phyloP scores from a whole-genome alignment of 2,329 filamentous ascomycete genomes.

The Botrytis hyacinthi region DNA sequence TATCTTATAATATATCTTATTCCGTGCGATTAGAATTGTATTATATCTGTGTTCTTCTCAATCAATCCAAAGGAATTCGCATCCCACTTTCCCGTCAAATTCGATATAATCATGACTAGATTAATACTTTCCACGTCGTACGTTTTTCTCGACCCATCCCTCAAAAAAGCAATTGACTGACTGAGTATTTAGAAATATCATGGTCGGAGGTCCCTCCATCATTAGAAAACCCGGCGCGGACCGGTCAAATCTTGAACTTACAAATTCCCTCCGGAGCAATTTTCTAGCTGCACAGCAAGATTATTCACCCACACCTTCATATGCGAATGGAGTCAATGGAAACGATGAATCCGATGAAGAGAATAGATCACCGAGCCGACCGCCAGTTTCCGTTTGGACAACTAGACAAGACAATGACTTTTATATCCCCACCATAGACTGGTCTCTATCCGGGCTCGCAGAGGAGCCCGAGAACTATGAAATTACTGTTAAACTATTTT shows the following conservation, averaged over 20 bases:
- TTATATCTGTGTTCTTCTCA: neutral
- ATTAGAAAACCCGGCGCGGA: constrained; percentile 74
- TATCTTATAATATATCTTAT: neutral
- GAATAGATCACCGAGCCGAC: constrained; percentile 31
- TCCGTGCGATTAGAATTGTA: neutral
- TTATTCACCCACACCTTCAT: constrained; percentile 43
- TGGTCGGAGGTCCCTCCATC: constrained; percentile 79
- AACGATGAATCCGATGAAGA: constrained; percentile 38
- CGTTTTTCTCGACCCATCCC: constrained; percentile 39
- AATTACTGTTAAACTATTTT: constrained; percentile 94
- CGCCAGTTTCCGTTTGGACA: constrained; percentile 61
- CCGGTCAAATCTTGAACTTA: constrained; percentile 91
- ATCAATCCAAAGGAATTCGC: neutral
- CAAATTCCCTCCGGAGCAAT: constrained; percentile 81
- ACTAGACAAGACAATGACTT: constrained; percentile 57
- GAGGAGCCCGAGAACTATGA: constrained; percentile 87
- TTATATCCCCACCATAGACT: constrained; percentile 77
- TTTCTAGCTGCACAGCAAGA: constrained; percentile 72
- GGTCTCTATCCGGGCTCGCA: constrained; percentile 65
- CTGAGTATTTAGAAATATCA: constrained; percentile 40
- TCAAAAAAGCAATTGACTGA: constrained; percentile 21
- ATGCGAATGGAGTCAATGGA: constrained; percentile 40
- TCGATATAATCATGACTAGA: constrained; percentile 58
- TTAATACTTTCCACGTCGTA: constrained; percentile 85
- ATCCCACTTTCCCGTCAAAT: constrained; percentile 11